These are phyloP conservation scores for Jatropha podagrica DNA, from an alignment of 441 rosid species.

Conservation along the genomic window DNA sequence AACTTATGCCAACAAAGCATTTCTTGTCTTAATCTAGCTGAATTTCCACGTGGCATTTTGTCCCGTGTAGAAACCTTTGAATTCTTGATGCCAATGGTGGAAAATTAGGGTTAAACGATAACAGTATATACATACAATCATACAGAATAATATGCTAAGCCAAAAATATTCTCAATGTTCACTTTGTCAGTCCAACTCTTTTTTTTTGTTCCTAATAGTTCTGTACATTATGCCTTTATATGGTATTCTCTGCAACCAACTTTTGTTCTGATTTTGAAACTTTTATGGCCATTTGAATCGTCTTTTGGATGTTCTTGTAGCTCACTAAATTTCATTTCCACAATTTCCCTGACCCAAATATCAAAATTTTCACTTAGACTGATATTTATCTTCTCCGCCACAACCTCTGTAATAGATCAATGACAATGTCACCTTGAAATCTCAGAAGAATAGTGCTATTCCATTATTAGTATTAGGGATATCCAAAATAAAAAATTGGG, in stretches of 20 bases:
- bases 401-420: too few species aligned
- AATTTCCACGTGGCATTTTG: too few species aligned
- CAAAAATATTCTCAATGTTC: neutral
- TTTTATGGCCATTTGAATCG: neutral
- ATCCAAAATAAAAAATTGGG: too few species aligned
- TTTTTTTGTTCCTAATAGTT: neutral
- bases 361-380: too few species aligned
- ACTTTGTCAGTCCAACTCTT: constrained; percentile 11
- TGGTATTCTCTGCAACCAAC: neutral
- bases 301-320: neutral
- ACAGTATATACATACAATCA: neutral
- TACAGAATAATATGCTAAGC: too few species aligned
- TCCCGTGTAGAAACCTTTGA: too few species aligned
- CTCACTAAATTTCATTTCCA: neutral
- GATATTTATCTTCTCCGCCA: too few species aligned
- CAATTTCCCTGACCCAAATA: neutral
- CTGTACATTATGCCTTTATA: neutral
- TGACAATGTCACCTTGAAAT: too few species aligned
- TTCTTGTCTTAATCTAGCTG: neutral
- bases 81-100: too few species aligned
- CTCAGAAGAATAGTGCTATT: too few species aligned
- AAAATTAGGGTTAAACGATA: too few species aligned
- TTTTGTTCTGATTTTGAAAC: neutral
- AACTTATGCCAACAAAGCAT: neutral
- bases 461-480: too few species aligned